phyloP scores from a whole-genome alignment of 148 eudicot species.

The Dysphania ambrosioides region DNA sequence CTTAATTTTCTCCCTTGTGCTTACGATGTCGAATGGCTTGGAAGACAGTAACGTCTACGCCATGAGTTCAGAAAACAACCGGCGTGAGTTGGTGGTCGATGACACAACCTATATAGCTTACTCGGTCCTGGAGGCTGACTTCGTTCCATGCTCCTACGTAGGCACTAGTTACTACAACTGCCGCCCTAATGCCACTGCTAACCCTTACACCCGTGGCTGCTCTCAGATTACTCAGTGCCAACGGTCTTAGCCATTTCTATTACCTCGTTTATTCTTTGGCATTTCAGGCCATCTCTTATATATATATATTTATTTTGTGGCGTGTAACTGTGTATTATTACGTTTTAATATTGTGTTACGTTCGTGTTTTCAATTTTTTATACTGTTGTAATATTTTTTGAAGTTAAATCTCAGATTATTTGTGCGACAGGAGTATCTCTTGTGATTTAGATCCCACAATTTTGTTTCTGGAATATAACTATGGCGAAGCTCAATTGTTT shows the following conservation, averaged over 20 bases:
- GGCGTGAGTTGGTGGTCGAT: constrained; percentile 39
- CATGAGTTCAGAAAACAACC: constrained; percentile 48
- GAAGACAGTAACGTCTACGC: constrained; percentile 30
- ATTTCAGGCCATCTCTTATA: neutral
- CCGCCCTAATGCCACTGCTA: constrained; percentile 15
- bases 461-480: neutral
- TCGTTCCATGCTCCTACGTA: constrained; percentile 53
- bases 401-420: too few relatives aligned
- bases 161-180: constrained; percentile 84
- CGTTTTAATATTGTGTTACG: neutral
- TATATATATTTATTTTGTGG: neutral
- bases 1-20: neutral
- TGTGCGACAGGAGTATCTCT: neutral
- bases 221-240: neutral
- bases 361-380: neutral
- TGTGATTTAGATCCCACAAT: neutral
- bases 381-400: neutral
- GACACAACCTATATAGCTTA: constrained; percentile 43
- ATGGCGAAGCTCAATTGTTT: neutral
- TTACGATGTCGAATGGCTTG: constrained; percentile 26
- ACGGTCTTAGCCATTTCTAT: neutral
- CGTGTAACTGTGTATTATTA: too few relatives aligned
- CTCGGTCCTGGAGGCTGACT: constrained; percentile 53
- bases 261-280: neutral
- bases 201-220: constrained; percentile 15